A percentile compares a stretch with the other conserved stretches of the same genome.
Evolutionary conservation across 306 rosid species (phyloP).

Genomic region (Prunus mira): DNA sequence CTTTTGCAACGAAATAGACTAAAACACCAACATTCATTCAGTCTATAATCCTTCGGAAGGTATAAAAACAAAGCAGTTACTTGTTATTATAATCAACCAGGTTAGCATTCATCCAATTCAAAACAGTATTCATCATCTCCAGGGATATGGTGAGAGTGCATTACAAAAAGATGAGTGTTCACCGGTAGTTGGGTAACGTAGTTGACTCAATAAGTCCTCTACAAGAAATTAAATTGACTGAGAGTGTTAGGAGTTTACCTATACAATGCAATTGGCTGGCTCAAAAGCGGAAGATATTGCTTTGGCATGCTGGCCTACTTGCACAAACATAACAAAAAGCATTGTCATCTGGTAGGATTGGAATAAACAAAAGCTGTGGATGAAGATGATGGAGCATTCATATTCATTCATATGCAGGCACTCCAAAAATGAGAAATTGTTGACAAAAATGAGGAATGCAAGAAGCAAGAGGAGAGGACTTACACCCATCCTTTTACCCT

Average conservation of each 20-base stretch:
- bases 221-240: constrained; percentile 1
- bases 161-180: neutral
- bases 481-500: constrained; percentile 94
- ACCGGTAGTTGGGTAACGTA: neutral
- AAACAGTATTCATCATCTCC: neutral
- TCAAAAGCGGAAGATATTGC: constrained; percentile 94
- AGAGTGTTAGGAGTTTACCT: constrained; percentile 46
- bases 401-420: neutral
- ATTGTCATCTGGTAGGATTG: constrained; percentile 7
- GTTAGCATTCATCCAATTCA: neutral
- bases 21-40: neutral
- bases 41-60: neutral
- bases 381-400: neutral
- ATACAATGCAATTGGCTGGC: constrained; percentile 83
- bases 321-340: constrained; percentile 21
- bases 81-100: neutral
- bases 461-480: constrained; percentile 17
- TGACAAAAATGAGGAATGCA: neutral
- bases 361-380: neutral
- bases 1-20: neutral
- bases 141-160: neutral
- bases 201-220: neutral
- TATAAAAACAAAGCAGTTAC: neutral
- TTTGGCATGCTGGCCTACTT: constrained; percentile 85
- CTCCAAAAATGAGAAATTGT: too few species aligned